A percentile compares a stretch with the other conserved stretches of the same genome.
Conservation (phyloP, 2,329 filamentous ascomycete genomes). For the Xylaria sp. region DNA sequence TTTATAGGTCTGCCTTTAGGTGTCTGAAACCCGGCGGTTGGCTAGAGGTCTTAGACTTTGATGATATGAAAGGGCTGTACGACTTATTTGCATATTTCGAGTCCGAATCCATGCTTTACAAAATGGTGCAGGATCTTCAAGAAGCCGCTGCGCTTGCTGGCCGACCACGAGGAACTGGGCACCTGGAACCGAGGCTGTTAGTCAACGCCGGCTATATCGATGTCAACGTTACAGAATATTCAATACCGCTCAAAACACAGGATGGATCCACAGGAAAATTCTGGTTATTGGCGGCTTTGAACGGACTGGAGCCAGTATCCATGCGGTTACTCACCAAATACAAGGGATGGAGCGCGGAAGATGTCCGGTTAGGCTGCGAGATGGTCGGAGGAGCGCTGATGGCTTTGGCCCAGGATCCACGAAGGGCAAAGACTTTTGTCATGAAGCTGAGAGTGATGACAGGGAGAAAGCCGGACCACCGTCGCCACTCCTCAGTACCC, state of each 20-base stretch:
- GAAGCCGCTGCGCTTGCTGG: constrained; percentile 43
- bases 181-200: constrained; percentile 43
- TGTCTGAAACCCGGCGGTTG: constrained; percentile 53
- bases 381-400: constrained; percentile 45
- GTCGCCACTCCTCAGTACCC: constrained; percentile 28
- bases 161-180: constrained; percentile 39
- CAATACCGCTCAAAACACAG: constrained; percentile 43
- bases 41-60: constrained; percentile 52
- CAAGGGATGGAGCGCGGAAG: constrained; percentile 47
- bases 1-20: constrained; percentile 48
- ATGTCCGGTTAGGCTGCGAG: constrained; percentile 44
- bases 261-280: constrained; percentile 47
- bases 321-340: constrained; percentile 49
- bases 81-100: constrained; percentile 39
- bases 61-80: constrained; percentile 38
- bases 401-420: constrained; percentile 42
- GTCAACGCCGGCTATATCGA: constrained; percentile 48
- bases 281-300: constrained; percentile 48
- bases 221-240: constrained; percentile 42
- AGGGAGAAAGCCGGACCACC: constrained; percentile 44
- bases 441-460: constrained; percentile 45
- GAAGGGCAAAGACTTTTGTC: constrained; percentile 38
- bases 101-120: constrained; percentile 41
- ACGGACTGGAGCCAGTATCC: constrained; percentile 45
- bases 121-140: constrained; percentile 38